Percentiles rank a stretch among this genome's conserved stretches.
Evolutionary conservation across 2,329 filamentous ascomycete species (phyloP).

Genomic region (Scedosporium minutisporum): DNA sequence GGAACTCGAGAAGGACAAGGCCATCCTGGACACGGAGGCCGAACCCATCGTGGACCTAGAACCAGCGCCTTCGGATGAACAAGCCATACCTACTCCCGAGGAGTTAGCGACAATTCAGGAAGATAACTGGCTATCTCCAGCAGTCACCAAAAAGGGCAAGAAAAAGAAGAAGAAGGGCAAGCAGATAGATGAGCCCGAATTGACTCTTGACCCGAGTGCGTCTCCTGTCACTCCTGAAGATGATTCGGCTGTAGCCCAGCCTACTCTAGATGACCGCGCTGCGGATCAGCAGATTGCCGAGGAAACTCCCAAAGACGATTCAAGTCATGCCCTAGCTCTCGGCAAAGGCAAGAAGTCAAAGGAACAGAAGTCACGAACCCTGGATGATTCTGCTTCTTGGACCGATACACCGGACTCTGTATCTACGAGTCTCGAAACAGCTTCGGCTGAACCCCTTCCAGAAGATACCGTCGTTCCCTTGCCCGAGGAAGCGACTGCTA

Average conservation of each 20-base stretch:
- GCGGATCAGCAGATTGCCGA: not conserved
- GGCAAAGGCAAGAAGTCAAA: conserved; percentile 3
- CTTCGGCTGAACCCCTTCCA: not conserved
- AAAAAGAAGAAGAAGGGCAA: conserved; percentile 11
- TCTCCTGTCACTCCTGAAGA: not conserved
- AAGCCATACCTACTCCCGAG: not conserved
- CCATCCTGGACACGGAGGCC: too few relatives aligned
- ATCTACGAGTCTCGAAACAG: too few relatives aligned
- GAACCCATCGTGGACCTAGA: too few relatives aligned
- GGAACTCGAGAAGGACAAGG: too few relatives aligned
- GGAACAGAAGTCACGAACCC: not conserved
- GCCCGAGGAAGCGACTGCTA: not conserved
- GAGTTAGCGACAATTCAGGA: not conserved
- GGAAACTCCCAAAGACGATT: not conserved
- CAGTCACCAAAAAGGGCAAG: conserved; percentile 11
- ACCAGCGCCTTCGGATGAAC: too few relatives aligned
- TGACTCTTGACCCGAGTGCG: not conserved
- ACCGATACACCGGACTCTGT: too few relatives aligned
- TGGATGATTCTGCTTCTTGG: not conserved
- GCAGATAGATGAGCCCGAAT: not conserved
- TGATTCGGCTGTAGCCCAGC: not conserved
- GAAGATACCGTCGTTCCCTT: not conserved
- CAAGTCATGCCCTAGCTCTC: not conserved
- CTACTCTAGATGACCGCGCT: not conserved
- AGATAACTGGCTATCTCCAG: not conserved